These are phyloP conservation scores for Thielaviopsis ethacetica DNA, from an alignment of 2,329 filamentous ascomycete species.

Conservation along the genomic window DNA sequence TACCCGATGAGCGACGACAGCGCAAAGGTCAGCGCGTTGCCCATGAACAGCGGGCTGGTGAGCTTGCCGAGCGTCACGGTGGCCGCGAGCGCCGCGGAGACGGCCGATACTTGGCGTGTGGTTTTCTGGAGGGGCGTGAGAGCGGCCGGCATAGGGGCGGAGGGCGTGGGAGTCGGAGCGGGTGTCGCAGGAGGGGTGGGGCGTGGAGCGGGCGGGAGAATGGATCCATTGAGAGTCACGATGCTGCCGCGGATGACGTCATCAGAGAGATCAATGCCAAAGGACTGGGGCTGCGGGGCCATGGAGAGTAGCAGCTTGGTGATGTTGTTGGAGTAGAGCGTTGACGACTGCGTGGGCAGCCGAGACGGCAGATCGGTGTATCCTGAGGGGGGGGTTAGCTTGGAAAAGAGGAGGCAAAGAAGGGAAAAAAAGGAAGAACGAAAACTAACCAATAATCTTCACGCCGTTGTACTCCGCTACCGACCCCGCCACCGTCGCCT, in stretches of 20 bases:
- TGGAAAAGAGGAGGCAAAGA: background rate
- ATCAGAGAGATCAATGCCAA: slow-evolving; percentile 64
- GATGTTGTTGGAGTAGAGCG: slow-evolving; percentile 86
- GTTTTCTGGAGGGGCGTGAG: slow-evolving; percentile 72
- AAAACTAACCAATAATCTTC: slow-evolving; percentile 56
- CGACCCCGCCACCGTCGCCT: slow-evolving; percentile 60
- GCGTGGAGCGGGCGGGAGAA: slow-evolving; percentile 60
- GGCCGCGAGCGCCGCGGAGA: slow-evolving; percentile 64
- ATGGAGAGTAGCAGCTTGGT: slow-evolving; percentile 78
- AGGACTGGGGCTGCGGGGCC: slow-evolving; percentile 58
- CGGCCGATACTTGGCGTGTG: slow-evolving; percentile 54
- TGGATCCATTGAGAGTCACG: slow-evolving; percentile 60
- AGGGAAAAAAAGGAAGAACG: no score
- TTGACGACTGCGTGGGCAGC: slow-evolving; percentile 76
- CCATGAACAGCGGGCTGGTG: slow-evolving; percentile 74
- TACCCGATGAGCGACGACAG: slow-evolving; percentile 77
- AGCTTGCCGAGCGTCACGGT: slow-evolving; percentile 63
- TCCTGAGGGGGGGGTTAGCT: slow-evolving; percentile 23
- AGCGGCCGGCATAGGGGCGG: slow-evolving; percentile 43
- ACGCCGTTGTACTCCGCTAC: slow-evolving; percentile 58
- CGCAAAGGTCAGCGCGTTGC: slow-evolving; percentile 70
- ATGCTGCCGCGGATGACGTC: slow-evolving; percentile 78
- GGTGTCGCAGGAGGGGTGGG: slow-evolving; percentile 41
- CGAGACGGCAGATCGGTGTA: slow-evolving; percentile 81
- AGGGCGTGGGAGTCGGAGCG: slow-evolving; percentile 21